Evolutionary conservation across 306 rosid genomes (phyloP), one percentile per base, ranked within the genome.

Genomic region (Datisca glomerata): DNA sequence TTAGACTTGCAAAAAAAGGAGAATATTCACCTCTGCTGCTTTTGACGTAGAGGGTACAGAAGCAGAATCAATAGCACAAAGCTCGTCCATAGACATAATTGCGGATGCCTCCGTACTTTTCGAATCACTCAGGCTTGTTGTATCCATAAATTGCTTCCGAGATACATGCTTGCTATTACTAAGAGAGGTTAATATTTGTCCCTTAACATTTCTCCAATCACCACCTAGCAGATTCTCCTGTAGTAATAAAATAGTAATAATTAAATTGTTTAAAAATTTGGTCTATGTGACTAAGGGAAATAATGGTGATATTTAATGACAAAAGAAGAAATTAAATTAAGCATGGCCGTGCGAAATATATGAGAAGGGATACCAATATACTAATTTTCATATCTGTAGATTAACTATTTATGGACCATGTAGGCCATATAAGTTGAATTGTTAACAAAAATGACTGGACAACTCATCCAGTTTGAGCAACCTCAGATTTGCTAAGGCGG

Each of bases 161-260:
- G 83, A 59, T 15, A 84, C 68, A 53, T 73, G 96, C 59, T 75
- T 64, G 59, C 51, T 59, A 40, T 72, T 64, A 66, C 69, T 68
- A 19, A 31, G 79, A 49, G 94, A 56, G 32, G 86, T 72, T 49
- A 77, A 61, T 37, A 73, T 72, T 69, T 80, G 98, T 38, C 86
- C 98, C 62, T 91, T 91, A 42, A 75, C 59, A 65, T 57, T 78
- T 57, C 96, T 73, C 96, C 96, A 78, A 49, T 91, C 98, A 4
- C 57, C 34, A 36, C 92, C 79, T 53, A 67, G 38, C 42, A 70
- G 24, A 67, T 57, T 61, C 59, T 91, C 98, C 98, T 91, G 78
- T 12, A 19, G 31, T 16, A 32, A 53, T 2, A 25, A 35, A 46
- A 35, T 10, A 18, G 23, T 11, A 10, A 32, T 25, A 22, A 20